These are phyloP conservation scores for Mycena haematopus DNA, from an alignment of 768 basidiomycete species.

Conservation along the genomic window DNA sequence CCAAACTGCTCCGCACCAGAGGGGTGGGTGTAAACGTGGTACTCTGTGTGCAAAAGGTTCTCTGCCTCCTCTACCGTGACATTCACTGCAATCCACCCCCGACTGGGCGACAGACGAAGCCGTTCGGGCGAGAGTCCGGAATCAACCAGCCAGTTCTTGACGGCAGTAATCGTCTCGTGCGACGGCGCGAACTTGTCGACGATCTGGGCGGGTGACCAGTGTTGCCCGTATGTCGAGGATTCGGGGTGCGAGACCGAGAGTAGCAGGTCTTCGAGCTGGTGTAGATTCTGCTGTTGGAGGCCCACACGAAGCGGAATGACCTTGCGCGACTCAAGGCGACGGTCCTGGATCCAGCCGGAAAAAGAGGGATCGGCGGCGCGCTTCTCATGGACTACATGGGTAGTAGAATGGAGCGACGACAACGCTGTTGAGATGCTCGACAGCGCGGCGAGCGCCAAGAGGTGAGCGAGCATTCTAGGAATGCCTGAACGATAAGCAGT, in stretches of 20 bases:
- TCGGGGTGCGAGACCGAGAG: constrained; percentile 50
- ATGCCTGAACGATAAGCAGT: constrained; percentile 1
- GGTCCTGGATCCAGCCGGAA: constrained; percentile 37
- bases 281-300: constrained; percentile 48
- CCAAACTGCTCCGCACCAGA: constrained; percentile 45
- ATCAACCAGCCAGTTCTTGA: constrained; percentile 47
- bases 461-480: constrained; percentile 19
- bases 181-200: constrained; percentile 51
- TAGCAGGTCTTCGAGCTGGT: constrained; percentile 47
- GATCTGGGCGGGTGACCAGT: constrained; percentile 48
- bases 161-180: constrained; percentile 41
- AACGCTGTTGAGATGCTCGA: constrained; percentile 7
- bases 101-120: constrained; percentile 39
- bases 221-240: constrained; percentile 52
- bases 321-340: constrained; percentile 38
- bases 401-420: not conserved
- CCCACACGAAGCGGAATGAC: constrained; percentile 53
- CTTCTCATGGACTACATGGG: constrained; percentile 45
- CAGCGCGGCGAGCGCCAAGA: constrained; percentile 8
- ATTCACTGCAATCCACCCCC: constrained; percentile 49
- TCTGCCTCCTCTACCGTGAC: constrained; percentile 52
- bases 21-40: constrained; percentile 48
- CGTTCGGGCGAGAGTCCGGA: constrained; percentile 44
- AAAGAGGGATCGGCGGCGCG: constrained; percentile 39
- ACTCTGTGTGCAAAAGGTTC: constrained; percentile 47